phyloP scores from a whole-genome alignment of 2,329 filamentous ascomycete genomes.

The Colletotrichum sp. region DNA sequence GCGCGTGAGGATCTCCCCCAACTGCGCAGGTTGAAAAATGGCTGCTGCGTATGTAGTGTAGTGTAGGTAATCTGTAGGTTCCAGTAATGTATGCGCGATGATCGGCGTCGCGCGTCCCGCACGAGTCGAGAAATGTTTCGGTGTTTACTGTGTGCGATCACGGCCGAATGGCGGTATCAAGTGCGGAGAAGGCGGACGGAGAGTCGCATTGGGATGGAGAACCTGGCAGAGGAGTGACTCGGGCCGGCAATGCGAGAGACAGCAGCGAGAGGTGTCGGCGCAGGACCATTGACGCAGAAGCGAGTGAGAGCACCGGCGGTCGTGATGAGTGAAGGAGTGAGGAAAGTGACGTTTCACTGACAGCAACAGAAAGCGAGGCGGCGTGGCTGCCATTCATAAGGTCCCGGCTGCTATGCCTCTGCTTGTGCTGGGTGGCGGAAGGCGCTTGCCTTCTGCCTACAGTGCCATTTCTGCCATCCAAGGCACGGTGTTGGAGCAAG shows the following conservation, averaged over 20 bases:
- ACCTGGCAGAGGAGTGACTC: background rate
- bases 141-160: constrained; percentile 8
- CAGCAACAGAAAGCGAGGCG: background rate
- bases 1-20: background rate
- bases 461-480: background rate
- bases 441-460: background rate
- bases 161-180: background rate
- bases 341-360: background rate
- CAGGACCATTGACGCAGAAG: background rate
- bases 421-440: background rate
- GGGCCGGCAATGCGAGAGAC: background rate
- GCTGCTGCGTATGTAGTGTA: background rate
- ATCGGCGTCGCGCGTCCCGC: constrained; percentile 1
- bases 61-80: background rate
- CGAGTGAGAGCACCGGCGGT: background rate
- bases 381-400: background rate
- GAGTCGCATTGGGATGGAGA: background rate
- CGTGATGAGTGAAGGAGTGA: background rate
- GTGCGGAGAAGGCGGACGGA: constrained; percentile 7
- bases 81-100: background rate
- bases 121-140: background rate
- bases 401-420: background rate
- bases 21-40: background rate
- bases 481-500: background rate
- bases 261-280: background rate